phyloP scores from a whole-genome alignment of 139 green algal genomes.

The Axilococcus clingmanii region DNA sequence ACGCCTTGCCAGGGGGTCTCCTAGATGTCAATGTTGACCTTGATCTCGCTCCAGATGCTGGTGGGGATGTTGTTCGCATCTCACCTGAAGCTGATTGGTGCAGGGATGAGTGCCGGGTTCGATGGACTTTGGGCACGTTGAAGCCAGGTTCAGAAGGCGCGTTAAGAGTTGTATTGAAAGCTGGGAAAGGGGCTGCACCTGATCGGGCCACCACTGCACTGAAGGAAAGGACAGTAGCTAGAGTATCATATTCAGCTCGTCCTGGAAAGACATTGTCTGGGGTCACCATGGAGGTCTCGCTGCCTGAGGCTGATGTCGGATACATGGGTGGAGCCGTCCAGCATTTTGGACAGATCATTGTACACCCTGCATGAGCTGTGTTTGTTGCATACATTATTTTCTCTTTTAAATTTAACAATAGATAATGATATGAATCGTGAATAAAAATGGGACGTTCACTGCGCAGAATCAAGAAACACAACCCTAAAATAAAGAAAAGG shows the following conservation, averaged over 20 bases:
- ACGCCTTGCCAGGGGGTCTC: conserved; percentile 3
- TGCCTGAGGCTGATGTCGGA: conserved; percentile 3
- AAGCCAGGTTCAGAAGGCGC: conserved; percentile 1
- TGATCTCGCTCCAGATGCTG: conserved; percentile 10
- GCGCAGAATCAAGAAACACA: conserved; percentile 13
- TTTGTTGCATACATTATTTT: background rate
- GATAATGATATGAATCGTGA: background rate
- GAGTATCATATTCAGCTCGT: conserved; percentile 7
- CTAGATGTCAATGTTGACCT: conserved; percentile 19
- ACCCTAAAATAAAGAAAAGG: conserved; percentile 20
- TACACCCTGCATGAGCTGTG: background rate
- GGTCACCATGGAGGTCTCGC: conserved; percentile 8
- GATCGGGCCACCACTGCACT: background rate
- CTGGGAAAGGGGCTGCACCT: conserved; percentile 1
- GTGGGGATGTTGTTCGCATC: conserved; percentile 7
- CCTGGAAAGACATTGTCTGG: conserved; percentile 21
- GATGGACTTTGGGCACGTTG: conserved; percentile 11
- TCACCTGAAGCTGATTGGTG: conserved; percentile 11
- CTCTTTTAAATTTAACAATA: background rate
- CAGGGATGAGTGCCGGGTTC: conserved; percentile 10
- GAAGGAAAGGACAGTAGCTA: conserved; percentile 2
- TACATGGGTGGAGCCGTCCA: conserved; percentile 7
- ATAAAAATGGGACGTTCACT: conserved; percentile 19
- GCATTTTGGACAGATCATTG: conserved; percentile 4
- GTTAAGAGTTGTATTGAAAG: conserved; percentile 12